Percentiles rank a stretch among this genome's conserved stretches.
Conservation (phyloP, 805 yeast species). For the Starmerella scarabaei region DNA sequence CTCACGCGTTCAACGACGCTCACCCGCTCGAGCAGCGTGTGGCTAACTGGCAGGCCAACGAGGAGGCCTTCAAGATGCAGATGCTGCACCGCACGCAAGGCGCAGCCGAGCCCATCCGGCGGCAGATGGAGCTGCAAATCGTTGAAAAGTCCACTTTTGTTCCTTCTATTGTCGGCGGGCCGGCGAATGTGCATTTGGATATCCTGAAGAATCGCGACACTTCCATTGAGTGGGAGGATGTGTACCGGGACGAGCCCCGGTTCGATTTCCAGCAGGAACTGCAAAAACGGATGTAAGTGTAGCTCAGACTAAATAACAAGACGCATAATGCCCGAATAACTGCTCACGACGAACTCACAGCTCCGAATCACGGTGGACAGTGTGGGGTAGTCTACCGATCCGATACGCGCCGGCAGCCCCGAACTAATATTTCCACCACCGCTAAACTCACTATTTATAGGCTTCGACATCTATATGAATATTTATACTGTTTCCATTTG, state of each 20-base stretch:
- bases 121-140: constrained; percentile 76
- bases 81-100: constrained; percentile 76
- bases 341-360: no score
- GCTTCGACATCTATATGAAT: no score
- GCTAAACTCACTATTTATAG: no score
- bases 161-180: constrained; percentile 50
- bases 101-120: constrained; percentile 81
- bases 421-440: no score
- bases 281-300: constrained; percentile 51
- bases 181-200: constrained; percentile 54
- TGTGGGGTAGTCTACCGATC: background rate
- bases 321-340: no score
- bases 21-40: constrained; percentile 80
- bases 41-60: constrained; percentile 66
- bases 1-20: constrained; percentile 28
- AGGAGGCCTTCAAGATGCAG: constrained; percentile 57
- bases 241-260: constrained; percentile 39
- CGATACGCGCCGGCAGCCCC: no score
- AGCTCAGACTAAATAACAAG: no score
- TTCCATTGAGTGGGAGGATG: constrained; percentile 84
- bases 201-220: constrained; percentile 67
- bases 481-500: no score
- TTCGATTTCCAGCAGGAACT: constrained; percentile 59
- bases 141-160: constrained; percentile 57
- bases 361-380: background rate